phyloP scores from a whole-genome alignment of 495 filamentous ascomycete species.

The Evernia prunastri region DNA sequence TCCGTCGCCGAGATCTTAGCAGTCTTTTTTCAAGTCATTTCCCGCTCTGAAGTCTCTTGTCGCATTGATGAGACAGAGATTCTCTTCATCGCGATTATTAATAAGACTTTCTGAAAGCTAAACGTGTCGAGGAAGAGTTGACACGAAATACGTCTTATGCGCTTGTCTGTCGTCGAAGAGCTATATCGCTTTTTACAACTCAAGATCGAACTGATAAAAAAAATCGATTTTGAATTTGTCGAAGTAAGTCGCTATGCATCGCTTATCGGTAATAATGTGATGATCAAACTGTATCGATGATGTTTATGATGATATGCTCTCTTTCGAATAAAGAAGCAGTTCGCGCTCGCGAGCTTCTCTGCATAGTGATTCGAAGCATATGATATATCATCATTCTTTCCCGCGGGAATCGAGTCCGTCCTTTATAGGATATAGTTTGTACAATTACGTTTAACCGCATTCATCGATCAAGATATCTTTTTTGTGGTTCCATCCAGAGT shows the following conservation, averaged over 20 bases:
- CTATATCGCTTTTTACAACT: neutral
- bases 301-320: neutral
- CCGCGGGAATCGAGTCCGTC: neutral
- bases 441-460: too few relatives aligned
- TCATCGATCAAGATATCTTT: too few relatives aligned
- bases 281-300: neutral
- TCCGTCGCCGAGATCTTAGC: constrained; percentile 5
- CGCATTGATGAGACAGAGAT: neutral
- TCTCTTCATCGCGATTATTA: neutral
- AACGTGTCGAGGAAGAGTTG: neutral
- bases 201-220: neutral
- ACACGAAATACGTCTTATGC: neutral
- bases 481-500: neutral
- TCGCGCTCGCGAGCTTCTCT: neutral
- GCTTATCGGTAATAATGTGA: neutral
- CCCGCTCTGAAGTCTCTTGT: neutral
- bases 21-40: neutral
- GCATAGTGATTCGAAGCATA: neutral
- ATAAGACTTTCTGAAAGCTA: neutral
- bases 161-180: constrained; percentile 1
- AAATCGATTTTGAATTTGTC: neutral
- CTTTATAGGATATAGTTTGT: too few relatives aligned
- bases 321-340: neutral
- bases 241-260: neutral
- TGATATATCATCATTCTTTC: neutral